These are phyloP conservation scores for Inonotus hispidus DNA, from an alignment of 1,284 basidiomycete species.

Conservation along the genomic window DNA sequence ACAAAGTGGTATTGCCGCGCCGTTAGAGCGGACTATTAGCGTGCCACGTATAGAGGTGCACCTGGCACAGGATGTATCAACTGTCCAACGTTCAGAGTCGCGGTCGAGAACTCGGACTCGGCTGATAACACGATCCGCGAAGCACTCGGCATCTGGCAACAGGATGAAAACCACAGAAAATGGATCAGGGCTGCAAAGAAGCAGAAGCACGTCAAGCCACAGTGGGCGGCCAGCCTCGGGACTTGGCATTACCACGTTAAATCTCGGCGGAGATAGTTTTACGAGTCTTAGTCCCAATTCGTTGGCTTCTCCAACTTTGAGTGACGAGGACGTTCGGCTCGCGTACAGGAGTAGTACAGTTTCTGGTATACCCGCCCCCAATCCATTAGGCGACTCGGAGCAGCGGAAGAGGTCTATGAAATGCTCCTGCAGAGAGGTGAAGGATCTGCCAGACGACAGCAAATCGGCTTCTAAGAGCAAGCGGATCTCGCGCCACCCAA, in stretches of 20 bases:
- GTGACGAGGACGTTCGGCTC: conserved; percentile 1
- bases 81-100: not conserved
- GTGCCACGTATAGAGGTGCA: not conserved
- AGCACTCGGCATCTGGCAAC: not conserved
- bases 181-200: not conserved
- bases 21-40: not conserved
- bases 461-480: not conserved
- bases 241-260: conserved; percentile 4
- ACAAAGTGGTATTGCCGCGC: not conserved
- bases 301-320: not conserved
- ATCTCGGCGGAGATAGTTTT: not conserved
- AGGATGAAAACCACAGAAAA: not conserved
- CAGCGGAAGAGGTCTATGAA: too few relatives aligned
- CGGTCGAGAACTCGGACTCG: not conserved
- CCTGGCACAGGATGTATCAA: not conserved
- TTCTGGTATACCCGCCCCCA: not conserved
- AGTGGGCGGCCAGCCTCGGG: not conserved
- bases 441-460: not conserved
- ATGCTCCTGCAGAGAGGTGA: not conserved
- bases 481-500: not conserved
- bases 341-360: conserved; percentile 4
- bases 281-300: not conserved
- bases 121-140: not conserved
- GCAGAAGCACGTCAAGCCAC: not conserved
- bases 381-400: not conserved